Evolutionary conservation across 108 stramenopile species (phyloP), one percentile per base, ranked within the genome.

Genomic region (Ochromonas danica): DNA sequence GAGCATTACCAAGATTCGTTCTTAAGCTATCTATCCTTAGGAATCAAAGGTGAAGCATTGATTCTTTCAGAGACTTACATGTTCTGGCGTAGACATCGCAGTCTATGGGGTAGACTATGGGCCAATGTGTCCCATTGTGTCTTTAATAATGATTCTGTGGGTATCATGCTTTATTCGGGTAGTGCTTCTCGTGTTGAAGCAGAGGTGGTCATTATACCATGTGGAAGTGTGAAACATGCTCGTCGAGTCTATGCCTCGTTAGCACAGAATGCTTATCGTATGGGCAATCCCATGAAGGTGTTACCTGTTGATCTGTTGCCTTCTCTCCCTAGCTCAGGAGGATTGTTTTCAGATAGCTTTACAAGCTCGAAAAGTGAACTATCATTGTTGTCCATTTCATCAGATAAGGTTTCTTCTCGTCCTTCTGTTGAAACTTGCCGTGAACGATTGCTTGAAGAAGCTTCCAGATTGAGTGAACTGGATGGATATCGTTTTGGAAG

Each of bases 11-110:
- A 42, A 6, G 72, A 75, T 75, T 33, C 31, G 3, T 75, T 75
- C 40, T 3, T 75, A 22, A 33, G 14, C 10, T 45, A 75, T 22
- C 3, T 75, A 3, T 25, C 63, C 6, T 27, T 57, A 10, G 72
- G 14, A 6, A 3, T 35, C 40, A 17, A 17, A 6, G 72, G 41
- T 6, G 45, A 75, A 75, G 17, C 43, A 6, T 6, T 75, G n/a
- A 75, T 42, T 31, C 31, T 75, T 6, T 75, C 72, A 3, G 72
- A 75, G 51, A 25, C 22, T 6, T 75, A 75, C 72, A 60, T 75
- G 10, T 75, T 42, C 72, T 60, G 72, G 72, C 72, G 51, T 10
- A 38, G 72, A 31, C 67, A 70, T 70, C n/a, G 41, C 3, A 33
- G 10, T 10, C 63, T 67, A 28, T 67, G 63, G 63, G 63, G 63